Conservation (phyloP, 2,329 filamentous ascomycete genomes). For the Aspergillus sp. region DNA sequence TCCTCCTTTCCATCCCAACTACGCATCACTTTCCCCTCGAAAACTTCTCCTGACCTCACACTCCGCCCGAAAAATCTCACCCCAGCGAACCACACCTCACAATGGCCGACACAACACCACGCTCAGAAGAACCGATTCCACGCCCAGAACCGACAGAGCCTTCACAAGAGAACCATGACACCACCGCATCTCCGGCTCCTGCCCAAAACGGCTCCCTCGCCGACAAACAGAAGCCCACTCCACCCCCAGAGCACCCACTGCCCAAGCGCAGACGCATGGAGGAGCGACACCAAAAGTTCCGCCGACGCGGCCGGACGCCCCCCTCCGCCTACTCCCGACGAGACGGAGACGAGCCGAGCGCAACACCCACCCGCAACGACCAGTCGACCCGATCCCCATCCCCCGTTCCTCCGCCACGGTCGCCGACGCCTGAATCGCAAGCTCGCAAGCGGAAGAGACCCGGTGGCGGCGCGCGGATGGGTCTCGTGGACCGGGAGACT, state of each 20-base stretch:
- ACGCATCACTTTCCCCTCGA: too few relatives aligned
- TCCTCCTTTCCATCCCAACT: too few relatives aligned
- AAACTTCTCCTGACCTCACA: too few relatives aligned
- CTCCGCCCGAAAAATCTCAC: background rate
- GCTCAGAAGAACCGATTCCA: background rate
- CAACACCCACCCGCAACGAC: conserved; percentile 21
- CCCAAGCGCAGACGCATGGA: conserved; percentile 39
- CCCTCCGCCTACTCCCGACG: conserved; percentile 41
- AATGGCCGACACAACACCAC: background rate
- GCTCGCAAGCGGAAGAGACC: conserved; percentile 45
- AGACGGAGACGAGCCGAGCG: conserved; percentile 25
- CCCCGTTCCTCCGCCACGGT: conserved; percentile 39
- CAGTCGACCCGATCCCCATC: conserved; percentile 37
- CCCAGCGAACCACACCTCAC: background rate
- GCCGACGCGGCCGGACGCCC: conserved; percentile 34
- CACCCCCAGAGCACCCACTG: background rate
- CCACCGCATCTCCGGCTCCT: conserved; percentile 1
- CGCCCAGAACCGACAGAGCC: background rate
- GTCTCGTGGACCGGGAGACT: conserved; percentile 35
- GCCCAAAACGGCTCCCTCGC: conserved; percentile 13
- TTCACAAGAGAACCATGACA: background rate
- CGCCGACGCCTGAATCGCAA: conserved; percentile 38
- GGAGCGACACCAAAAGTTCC: conserved; percentile 36
- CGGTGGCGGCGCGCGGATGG: conserved; percentile 44
- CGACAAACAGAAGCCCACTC: conserved; percentile 11